These are phyloP conservation scores for Dendrocalamus sinicus DNA, from an alignment of 176 grass and related monocot species.

Conservation along the genomic window DNA sequence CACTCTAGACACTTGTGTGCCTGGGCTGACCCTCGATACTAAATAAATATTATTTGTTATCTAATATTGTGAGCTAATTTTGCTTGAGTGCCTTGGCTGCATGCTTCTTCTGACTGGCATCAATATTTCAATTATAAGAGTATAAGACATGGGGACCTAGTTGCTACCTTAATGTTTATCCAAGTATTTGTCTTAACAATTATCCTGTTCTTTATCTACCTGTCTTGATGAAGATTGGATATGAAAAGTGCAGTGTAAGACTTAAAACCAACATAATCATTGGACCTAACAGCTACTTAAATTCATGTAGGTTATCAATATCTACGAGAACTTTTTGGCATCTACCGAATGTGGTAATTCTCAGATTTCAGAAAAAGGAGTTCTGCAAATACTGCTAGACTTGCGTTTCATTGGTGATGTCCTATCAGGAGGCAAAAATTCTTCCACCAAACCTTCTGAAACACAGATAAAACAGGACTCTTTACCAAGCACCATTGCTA, in stretches of 20 bases:
- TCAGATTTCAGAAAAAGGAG: conserved; percentile 82
- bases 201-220: conserved; percentile 4
- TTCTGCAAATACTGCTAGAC: conserved; percentile 88
- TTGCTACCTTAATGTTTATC: conserved; percentile 10
- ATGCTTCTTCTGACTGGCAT: conserved; percentile 5
- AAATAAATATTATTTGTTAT: conserved; percentile 1
- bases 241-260: neutral
- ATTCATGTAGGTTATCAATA: conserved; percentile 65
- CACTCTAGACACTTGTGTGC: neutral
- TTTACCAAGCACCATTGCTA: conserved; percentile 48
- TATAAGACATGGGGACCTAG: neutral
- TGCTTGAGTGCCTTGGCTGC: neutral
- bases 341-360: conserved; percentile 67
- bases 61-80: neutral
- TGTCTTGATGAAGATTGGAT: conserved; percentile 33
- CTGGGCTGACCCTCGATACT: neutral
- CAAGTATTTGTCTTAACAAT: conserved; percentile 24
- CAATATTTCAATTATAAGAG: conserved; percentile 15
- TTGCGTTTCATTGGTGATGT: conserved; percentile 85
- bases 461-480: conserved; percentile 61
- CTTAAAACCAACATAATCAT: conserved; percentile 35
- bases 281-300: conserved; percentile 30
- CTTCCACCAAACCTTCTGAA: conserved; percentile 52
- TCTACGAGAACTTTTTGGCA: conserved; percentile 76
- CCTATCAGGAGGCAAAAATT: conserved; percentile 78